These are phyloP conservation scores for Capsicum baccatum DNA, from an alignment of 257 asterid genomes.

Conservation along the genomic window DNA sequence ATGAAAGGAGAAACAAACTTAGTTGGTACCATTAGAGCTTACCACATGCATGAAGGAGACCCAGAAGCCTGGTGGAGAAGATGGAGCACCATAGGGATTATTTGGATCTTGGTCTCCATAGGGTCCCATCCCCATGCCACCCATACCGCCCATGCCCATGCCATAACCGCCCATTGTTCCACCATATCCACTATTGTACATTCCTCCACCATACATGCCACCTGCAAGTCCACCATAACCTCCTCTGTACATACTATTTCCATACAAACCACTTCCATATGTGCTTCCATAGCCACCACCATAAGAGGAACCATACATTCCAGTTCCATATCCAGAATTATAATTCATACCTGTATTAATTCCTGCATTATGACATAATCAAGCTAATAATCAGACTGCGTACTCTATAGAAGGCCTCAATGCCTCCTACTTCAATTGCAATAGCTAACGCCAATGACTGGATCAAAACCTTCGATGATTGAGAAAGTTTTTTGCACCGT, in stretches of 20 bases:
- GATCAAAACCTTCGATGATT: not conserved
- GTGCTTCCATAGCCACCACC: constrained; percentile 62
- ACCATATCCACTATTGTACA: constrained; percentile 73
- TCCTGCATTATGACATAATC: constrained; percentile 48
- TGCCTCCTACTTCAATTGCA: constrained; percentile 23
- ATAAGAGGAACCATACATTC: constrained; percentile 45
- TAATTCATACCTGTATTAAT: constrained; percentile 64
- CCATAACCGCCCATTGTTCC: constrained; percentile 75
- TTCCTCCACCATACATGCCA: constrained; percentile 85
- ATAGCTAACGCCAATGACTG: not conserved
- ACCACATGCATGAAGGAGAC: constrained; percentile 94
- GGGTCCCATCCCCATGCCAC: constrained; percentile 76
- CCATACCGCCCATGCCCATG: constrained; percentile 36
- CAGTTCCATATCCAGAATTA: constrained; percentile 73
- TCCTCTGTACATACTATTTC: constrained; percentile 84
- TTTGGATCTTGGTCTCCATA: constrained; percentile 92
- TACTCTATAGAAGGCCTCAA: not conserved
- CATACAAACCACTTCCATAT: constrained; percentile 82
- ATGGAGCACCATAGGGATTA: constrained; percentile 84
- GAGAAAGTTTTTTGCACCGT: not conserved
- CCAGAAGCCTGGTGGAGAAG: constrained; percentile 93
- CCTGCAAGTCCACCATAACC: constrained; percentile 83
- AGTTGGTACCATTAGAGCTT: constrained; percentile 35
- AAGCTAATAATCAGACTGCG: constrained; percentile 32
- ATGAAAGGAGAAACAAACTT: not conserved